Base-by-base conservation (phyloP, 2,329 filamentous ascomycete genomes). In the Orbilia blumenaviensis region DNA sequence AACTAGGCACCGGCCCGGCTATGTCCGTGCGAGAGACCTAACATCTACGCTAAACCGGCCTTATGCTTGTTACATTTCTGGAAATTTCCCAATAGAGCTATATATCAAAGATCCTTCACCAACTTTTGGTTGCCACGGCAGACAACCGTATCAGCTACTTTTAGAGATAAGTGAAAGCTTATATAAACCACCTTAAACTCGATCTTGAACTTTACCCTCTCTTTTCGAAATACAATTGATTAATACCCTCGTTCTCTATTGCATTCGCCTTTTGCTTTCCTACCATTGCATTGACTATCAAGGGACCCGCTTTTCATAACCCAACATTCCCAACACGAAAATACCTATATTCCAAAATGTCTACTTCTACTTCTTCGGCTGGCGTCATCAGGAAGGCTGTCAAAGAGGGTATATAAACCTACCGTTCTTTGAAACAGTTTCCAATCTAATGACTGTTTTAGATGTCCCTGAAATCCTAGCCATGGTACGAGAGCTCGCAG, bases 401-500 rank as follows among this genome's bases (percentile, higher is more conserved):
- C 6, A 68, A 64, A 60, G 71, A 75, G 23, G 71, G 71, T 75
- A 44, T 5, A 8, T n/a, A 34, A 41, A 32, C 25, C 25, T 16
- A 41, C 27, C 42, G 16, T 16, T 25, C 21, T 14, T 21, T 7
- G 14, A 52, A 38, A 64, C 56, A 78, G 25, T 16, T 56, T 21
- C n/a, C 34, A 56, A 48, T 14, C 46, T 48, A 32, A 50, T 18
- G 16, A 16, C 16, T 41, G 34, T 9, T 9, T 42, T 78, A 96
- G 94, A 98, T 81, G 88, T 96, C 69, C 88, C 90, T 23, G 85
- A 86, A n/a, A 97, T 98, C 82, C 88, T 97, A 25, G 84, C 86
- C 79, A 86, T 97, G 81, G 93, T 98, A 83, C 87, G 89, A 66
- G 94, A 93, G 81, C 89, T 98, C 7, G 94, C 94, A 79, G 88